Evolutionary conservation across 805 yeast genomes (phyloP), one percentile per base, ranked within the genome.

Genomic region (Starmerella vitae): DNA sequence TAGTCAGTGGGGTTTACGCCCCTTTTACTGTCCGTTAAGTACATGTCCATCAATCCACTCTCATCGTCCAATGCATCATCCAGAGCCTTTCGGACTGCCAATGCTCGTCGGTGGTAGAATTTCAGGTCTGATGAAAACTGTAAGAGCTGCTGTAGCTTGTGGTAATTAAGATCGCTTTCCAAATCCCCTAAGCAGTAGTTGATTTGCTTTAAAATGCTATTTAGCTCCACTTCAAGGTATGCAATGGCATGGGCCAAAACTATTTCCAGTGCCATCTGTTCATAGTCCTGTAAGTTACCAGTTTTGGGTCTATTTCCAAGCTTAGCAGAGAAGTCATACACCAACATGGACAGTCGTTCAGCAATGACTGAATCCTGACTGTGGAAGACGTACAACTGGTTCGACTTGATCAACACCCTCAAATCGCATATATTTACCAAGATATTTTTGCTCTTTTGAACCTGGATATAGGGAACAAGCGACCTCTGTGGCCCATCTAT

Each of bases 51-150:
- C 44, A 85, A 59, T 58, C 82, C 93, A 39, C 85, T 94, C 55
- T 84, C 94, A 47, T 74, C 81, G 39, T 86, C 94, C 35, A 86
- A 60, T 19, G 86, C 56, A 45, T 85, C 94, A 53, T 83, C 94
- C 22, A 86, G 58, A 0, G 82, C 88, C 48, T 82, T 75, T 45
- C 91, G 69, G 40, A 86, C 81, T 50, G 88, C 68, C 5, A 73
- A 56, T 0, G 84, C 69, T 53, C 79, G 76, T 55, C 83, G 94
- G 57, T 78, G 74, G 53, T 80, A 84, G 21, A 75, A 66, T 3
- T 80, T 69, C 38, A 86, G 64, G 21, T 71, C 67, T 54, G 83
- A 83, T 49, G 85, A 78, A 49, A 74, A 71, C 27, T 79, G 74
- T 42, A 86, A 66, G 38, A 86, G 59, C 42, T 79, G 85, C 51